A percentile compares a stretch with the other conserved stretches of the same genome.
Evolutionary conservation across 768 basidiomycete genomes (phyloP).

Genomic region (Rhodocollybia butyracea): DNA sequence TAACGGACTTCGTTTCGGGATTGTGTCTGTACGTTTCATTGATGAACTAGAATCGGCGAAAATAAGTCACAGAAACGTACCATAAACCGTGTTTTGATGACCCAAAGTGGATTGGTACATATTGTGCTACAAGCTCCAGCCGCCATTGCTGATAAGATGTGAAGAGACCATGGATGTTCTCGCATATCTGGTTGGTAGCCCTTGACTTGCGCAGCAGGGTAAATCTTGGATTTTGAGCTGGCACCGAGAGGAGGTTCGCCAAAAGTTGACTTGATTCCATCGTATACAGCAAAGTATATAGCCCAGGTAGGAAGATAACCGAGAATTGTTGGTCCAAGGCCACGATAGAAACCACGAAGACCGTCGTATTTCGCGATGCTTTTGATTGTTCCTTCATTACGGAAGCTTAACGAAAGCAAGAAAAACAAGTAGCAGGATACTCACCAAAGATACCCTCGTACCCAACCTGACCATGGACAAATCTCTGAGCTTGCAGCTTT

Average conservation of each 20-base stretch:
- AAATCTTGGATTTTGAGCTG: conserved; percentile 34
- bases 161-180: conserved; percentile 82
- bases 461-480: conserved; percentile 60
- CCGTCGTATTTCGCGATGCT: conserved; percentile 65
- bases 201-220: conserved; percentile 82
- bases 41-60: conserved; percentile 10
- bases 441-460: conserved; percentile 78
- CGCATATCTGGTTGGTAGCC: conserved; percentile 79
- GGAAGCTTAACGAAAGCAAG: conserved; percentile 23
- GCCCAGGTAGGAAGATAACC: conserved; percentile 99
- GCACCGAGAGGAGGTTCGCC: conserved; percentile 58
- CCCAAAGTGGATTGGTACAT: conserved; percentile 96
- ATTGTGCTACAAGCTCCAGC: conserved; percentile 93
- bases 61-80: conserved; percentile 36
- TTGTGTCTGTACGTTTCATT: conserved; percentile 63
- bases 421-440: conserved; percentile 19
- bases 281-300: conserved; percentile 97
- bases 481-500: conserved; percentile 90
- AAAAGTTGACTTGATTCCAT: conserved; percentile 85
- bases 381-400: conserved; percentile 52
- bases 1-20: conserved; percentile 75
- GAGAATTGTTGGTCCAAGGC: conserved; percentile 93
- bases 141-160: conserved; percentile 93
- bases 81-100: conserved; percentile 99
- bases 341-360: conserved; percentile 88